phyloP scores from a whole-genome alignment of 495 filamentous ascomycete species.

The Acidomyces sp. region DNA sequence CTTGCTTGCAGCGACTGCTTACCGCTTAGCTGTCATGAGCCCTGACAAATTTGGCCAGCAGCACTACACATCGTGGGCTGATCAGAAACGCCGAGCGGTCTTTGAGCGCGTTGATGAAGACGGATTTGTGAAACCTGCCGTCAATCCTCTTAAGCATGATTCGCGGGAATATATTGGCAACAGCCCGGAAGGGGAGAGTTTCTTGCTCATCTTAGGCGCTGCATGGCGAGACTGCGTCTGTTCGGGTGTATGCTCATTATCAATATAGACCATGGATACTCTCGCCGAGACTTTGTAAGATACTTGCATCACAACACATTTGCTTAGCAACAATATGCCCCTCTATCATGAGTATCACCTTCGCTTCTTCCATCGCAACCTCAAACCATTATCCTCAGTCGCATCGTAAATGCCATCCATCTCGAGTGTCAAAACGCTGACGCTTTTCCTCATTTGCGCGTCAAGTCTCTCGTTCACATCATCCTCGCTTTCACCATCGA shows the following conservation, averaged over 20 bases:
- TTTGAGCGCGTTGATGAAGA: constrained; percentile 24
- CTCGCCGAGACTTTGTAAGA: no score
- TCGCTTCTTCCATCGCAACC: neutral
- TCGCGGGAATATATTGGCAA: constrained; percentile 25
- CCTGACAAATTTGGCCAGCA: constrained; percentile 27
- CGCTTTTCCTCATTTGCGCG: constrained; percentile 8
- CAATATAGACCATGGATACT: no score
- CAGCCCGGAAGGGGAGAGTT: constrained; percentile 38
- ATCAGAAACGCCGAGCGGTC: constrained; percentile 31
- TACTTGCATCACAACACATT: no score
- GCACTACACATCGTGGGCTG: constrained; percentile 35
- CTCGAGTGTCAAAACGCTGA: constrained; percentile 11
- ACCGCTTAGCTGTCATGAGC: constrained; percentile 34
- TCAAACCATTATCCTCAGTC: neutral
- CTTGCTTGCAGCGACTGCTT: constrained; percentile 33
- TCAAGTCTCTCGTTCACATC: constrained; percentile 11
- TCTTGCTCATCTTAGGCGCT: constrained; percentile 35
- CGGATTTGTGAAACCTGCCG: constrained; percentile 34
- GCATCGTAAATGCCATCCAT: constrained; percentile 15
- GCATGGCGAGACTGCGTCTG: constrained; percentile 33
- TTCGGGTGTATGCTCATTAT: constrained; percentile 2
- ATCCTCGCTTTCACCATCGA: constrained; percentile 8
- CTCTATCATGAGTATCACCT: neutral
- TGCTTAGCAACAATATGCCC: neutral
- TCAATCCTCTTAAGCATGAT: constrained; percentile 38